Conservation (phyloP, 306 rosid genomes). For the Vigna reflexopilosa region DNA sequence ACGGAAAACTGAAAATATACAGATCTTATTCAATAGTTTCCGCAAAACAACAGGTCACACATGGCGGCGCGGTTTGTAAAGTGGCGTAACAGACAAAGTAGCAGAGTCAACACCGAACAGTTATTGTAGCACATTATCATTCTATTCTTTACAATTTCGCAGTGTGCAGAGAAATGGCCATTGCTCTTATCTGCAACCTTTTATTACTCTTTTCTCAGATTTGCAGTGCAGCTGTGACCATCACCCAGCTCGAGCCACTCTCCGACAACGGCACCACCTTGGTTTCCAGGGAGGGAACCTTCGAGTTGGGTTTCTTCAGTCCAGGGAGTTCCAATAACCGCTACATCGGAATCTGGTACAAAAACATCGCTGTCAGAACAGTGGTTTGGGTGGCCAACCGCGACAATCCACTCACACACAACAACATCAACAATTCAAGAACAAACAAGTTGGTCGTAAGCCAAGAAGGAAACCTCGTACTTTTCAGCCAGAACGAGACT, state of each 20-base stretch:
- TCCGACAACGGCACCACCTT: background rate
- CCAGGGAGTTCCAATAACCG: background rate
- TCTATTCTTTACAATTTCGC: background rate
- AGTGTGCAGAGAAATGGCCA: background rate
- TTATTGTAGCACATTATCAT: background rate
- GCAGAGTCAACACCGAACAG: background rate
- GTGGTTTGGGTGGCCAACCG: conserved; percentile 21
- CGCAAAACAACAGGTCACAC: background rate
- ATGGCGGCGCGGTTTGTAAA: background rate
- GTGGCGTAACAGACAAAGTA: background rate
- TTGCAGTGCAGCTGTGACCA: background rate
- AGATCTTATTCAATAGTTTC: background rate
- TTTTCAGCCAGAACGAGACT: background rate
- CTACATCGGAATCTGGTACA: conserved; percentile 19
- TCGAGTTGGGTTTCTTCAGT: conserved; percentile 14
- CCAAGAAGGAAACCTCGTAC: background rate
- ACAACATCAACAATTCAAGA: too few species aligned
- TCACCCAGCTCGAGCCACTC: background rate
- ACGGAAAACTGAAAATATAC: background rate
- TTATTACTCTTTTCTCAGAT: background rate
- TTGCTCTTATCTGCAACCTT: background rate
- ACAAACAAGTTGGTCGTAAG: background rate
- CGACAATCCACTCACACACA: background rate
- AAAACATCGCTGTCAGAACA: background rate
- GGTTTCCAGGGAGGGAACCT: background rate